A percentile compares a stretch with the other conserved stretches of the same genome.
Evolutionary conservation across 495 filamentous ascomycete genomes (phyloP).

Genomic region (Coniosporium apollinis): DNA sequence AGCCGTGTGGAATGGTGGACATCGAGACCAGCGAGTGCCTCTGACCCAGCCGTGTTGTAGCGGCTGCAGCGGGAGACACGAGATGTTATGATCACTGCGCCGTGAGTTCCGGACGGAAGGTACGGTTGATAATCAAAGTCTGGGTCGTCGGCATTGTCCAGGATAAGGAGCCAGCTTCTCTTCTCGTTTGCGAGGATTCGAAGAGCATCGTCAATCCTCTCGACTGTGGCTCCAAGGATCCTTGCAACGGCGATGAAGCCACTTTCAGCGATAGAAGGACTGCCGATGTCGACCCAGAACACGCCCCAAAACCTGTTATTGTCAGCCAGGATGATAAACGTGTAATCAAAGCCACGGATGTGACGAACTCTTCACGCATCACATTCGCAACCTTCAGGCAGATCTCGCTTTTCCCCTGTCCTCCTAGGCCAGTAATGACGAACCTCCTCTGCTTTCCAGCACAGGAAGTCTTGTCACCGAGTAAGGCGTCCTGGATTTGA

Average conservation of each 20-base stretch:
- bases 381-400: slow-evolving; percentile 6
- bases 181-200: slow-evolving; percentile 6
- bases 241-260: slow-evolving; percentile 7
- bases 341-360: not conserved
- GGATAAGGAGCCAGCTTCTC: slow-evolving; percentile 8
- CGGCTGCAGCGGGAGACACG: slow-evolving; percentile 3
- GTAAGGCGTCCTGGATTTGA: not conserved
- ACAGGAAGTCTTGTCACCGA: not conserved
- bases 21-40: slow-evolving; percentile 3
- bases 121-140: slow-evolving; percentile 8
- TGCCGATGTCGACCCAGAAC: slow-evolving; percentile 10
- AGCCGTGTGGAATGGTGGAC: slow-evolving; percentile 1
- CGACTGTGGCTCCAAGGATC: not conserved
- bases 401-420: slow-evolving; percentile 10
- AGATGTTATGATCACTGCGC: slow-evolving; percentile 9
- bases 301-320: slow-evolving; percentile 9
- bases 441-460: slow-evolving; percentile 5
- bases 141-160: slow-evolving; percentile 13
- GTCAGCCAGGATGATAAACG: not conserved
- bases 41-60: slow-evolving; percentile 5
- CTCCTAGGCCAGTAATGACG: slow-evolving; percentile 8
- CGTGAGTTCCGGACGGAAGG: slow-evolving; percentile 8
- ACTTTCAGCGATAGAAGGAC: not conserved
- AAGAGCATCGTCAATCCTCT: slow-evolving; percentile 3
- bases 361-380: slow-evolving; percentile 8